Conservation (phyloP, 768 basidiomycete species). For the Rhizopogon rudus region DNA sequence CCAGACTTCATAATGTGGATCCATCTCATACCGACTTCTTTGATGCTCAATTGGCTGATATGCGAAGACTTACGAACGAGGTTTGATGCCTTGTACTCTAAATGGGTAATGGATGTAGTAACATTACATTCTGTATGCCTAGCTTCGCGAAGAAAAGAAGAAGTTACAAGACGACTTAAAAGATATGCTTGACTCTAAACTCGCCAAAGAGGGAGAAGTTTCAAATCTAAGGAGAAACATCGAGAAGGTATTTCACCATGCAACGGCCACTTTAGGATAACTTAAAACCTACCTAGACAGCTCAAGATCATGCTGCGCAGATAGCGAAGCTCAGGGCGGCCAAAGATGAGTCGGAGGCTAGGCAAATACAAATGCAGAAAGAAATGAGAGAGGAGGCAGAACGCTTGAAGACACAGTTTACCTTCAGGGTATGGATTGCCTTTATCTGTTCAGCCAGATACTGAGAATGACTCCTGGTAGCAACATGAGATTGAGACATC, state of each 20-base stretch:
- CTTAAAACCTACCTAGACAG: slow-evolving; percentile 34
- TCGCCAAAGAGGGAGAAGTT: slow-evolving; percentile 68
- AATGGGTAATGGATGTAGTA: slow-evolving; percentile 8
- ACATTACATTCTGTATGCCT: slow-evolving; percentile 8
- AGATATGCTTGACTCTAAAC: slow-evolving; percentile 44
- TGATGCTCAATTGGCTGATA: slow-evolving; percentile 7
- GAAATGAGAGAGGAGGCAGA: slow-evolving; percentile 66
- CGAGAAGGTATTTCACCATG: slow-evolving; percentile 47
- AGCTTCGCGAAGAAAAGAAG: slow-evolving; percentile 51
- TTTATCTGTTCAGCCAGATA: slow-evolving; percentile 1
- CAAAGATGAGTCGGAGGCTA: slow-evolving; percentile 57
- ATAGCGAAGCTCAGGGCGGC: slow-evolving; percentile 51
- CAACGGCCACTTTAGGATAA: background rate
- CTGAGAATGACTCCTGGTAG: slow-evolving; percentile 30
- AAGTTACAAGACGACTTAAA: slow-evolving; percentile 40
- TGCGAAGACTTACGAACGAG: slow-evolving; percentile 40
- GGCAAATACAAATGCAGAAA: slow-evolving; percentile 50
- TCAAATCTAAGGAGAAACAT: slow-evolving; percentile 59
- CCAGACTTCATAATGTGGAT: slow-evolving; percentile 3
- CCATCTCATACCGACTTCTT: background rate
- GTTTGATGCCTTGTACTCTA: slow-evolving; percentile 26
- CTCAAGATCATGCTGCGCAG: slow-evolving; percentile 55
- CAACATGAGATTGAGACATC: slow-evolving; percentile 66
- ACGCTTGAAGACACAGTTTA: slow-evolving; percentile 60
- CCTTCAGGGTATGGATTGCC: slow-evolving; percentile 53